Evolutionary conservation across 2,329 filamentous ascomycete species (phyloP), one percentile per base, ranked within the genome.

Genomic region (Botryotinia convoluta): DNA sequence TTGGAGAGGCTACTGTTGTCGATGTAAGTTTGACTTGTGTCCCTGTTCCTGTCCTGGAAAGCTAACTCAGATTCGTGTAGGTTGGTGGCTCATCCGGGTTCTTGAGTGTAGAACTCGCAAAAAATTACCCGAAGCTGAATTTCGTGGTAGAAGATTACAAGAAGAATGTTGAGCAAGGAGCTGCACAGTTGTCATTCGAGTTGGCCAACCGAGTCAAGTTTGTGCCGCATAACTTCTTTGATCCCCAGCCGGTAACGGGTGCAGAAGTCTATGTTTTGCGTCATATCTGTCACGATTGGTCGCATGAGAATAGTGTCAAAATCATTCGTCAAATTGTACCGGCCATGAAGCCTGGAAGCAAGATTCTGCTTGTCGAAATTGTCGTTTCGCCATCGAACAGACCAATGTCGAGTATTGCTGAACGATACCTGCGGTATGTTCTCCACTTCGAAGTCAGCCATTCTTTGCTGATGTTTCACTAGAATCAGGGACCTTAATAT

Each of bases 171-270:
- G 29, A 62, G 42, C n/a, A 74, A 72, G 45, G 75, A 78, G 64
- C 74, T 76, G 4, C 80, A 84, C 69, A 80, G 84, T 67, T 82
- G 83, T 75, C 82, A 84, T 72, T 79, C 77, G 0, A 79, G 80
- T 10, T 68, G 45, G 37, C 64, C 45, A 10, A 29, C 3, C 64
- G 64, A 6, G 44, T 68, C 9, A 48, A 68, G 37, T 68, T 68
- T 20, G 45, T 68, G 10, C 64, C 32, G 9, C 64, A 68, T 37
- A 54, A 68, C 35, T 68, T 68, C 32, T 68, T 68, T 20, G 45
- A 57, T 16, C 45, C 64, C 8, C 83, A 85, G 70, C 82, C 82
- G 0, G 74, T 84, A 5, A 79, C 76, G n/a, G 59, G 29, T 0
- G 84, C 84, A 0, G 80, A 81, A 12, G 79, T 77, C 4, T 79